These are phyloP conservation scores for Xylaria sp. DNA, from an alignment of 2,329 filamentous ascomycete species.

Conservation along the genomic window DNA sequence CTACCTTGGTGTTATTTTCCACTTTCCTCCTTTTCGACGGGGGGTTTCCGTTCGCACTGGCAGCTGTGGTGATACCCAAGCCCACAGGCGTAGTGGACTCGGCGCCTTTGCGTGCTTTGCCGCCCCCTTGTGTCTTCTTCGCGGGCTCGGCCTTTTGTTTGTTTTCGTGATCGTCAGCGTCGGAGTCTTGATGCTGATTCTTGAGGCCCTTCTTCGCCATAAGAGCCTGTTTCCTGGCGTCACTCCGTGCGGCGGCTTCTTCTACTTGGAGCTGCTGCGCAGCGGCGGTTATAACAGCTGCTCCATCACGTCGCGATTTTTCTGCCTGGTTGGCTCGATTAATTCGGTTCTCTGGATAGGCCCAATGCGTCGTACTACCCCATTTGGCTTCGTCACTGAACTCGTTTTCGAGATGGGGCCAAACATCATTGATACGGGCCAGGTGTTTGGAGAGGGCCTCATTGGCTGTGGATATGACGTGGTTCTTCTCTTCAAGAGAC, in stretches of 20 bases:
- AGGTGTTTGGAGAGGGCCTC: conserved; percentile 89
- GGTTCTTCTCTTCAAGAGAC: conserved; percentile 96
- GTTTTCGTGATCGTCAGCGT: conserved; percentile 76
- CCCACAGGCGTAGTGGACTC: conserved; percentile 66
- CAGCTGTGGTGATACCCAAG: conserved; percentile 71
- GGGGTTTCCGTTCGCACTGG: conserved; percentile 61
- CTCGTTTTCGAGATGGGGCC: conserved; percentile 85
- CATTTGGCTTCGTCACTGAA: conserved; percentile 95
- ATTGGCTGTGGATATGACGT: conserved; percentile 92
- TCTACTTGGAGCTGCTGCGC: conserved; percentile 74
- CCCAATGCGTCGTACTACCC: conserved; percentile 94
- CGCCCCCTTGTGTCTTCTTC: conserved; percentile 72
- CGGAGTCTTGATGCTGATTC: conserved; percentile 77
- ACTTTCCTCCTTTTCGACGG: conserved; percentile 83
- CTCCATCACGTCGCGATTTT: conserved; percentile 80
- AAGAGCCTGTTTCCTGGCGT: conserved; percentile 84
- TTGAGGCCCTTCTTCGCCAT: conserved; percentile 79
- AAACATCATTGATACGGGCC: conserved; percentile 84
- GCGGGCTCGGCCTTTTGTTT: conserved; percentile 60
- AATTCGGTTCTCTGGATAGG: conserved; percentile 86
- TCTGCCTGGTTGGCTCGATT: conserved; percentile 74
- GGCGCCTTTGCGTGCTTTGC: conserved; percentile 72
- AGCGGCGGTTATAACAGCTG: conserved; percentile 79
- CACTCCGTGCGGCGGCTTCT: conserved; percentile 83
- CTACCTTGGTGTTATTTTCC: conserved; percentile 78